Evolutionary conservation across 1,284 basidiomycete species (phyloP).

Genomic region (Pseudomicrostroma phylloplanum): DNA sequence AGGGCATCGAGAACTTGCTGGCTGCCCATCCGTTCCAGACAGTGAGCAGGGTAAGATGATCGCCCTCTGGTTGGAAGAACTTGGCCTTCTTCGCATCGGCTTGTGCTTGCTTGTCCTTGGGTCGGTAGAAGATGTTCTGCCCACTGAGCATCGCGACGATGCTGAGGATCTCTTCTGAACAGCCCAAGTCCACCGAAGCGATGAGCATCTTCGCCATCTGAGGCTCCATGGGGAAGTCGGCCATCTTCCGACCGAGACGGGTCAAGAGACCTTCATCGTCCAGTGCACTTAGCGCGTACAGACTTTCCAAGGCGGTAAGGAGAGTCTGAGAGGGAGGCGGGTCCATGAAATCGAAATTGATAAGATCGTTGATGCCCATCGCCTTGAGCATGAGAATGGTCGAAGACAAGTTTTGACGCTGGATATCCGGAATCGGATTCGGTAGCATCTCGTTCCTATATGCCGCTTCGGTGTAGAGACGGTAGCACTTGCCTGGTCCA

Average conservation of each 20-base stretch:
- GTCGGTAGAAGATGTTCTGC: slow-evolving; percentile 92
- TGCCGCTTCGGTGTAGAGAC: slow-evolving; percentile 93
- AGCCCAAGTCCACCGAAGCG: slow-evolving; percentile 86
- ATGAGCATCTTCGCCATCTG: slow-evolving; percentile 90
- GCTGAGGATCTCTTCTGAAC: slow-evolving; percentile 89
- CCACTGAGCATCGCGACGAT: slow-evolving; percentile 96
- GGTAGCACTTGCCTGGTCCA: slow-evolving; percentile 96
- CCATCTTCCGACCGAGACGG: slow-evolving; percentile 92
- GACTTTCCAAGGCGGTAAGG: slow-evolving; percentile 82
- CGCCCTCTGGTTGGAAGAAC: slow-evolving; percentile 76
- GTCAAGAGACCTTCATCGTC: slow-evolving; percentile 96
- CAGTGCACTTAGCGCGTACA: slow-evolving; percentile 89
- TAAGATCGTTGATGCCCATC: slow-evolving; percentile 96
- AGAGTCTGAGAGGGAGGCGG: slow-evolving; percentile 93
- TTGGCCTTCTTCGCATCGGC: slow-evolving; percentile 99
- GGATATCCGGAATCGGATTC: slow-evolving; percentile 95
- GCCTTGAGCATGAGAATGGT: slow-evolving; percentile 95
- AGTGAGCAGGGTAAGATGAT: slow-evolving; percentile 86
- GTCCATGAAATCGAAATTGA: slow-evolving; percentile 99
- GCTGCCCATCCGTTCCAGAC: slow-evolving; percentile 98
- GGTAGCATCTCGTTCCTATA: slow-evolving; percentile 98
- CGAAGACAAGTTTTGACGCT: slow-evolving; percentile 83
- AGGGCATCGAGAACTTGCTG: slow-evolving; percentile 80
- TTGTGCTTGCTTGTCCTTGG: slow-evolving; percentile 97
- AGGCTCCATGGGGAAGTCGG: slow-evolving; percentile 95